phyloP scores from a whole-genome alignment of 179 eudicot genomes.

The Beta lomatogona region DNA sequence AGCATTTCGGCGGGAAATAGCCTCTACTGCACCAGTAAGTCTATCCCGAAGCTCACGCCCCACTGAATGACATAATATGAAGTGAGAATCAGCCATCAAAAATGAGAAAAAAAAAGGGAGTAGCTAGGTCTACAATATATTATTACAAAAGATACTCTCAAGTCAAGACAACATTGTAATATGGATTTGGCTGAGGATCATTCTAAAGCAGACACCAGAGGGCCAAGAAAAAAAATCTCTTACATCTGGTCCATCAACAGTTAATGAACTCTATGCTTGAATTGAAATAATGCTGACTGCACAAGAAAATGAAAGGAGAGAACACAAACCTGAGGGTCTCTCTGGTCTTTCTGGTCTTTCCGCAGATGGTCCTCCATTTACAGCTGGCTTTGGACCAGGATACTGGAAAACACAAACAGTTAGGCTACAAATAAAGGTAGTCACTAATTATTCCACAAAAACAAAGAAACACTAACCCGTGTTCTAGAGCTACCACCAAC shows the following conservation, averaged over 20 bases:
- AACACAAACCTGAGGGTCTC: constrained; percentile 56
- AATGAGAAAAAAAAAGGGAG: background rate
- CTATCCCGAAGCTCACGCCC: constrained; percentile 87
- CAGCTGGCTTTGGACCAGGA: constrained; percentile 59
- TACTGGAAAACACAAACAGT: constrained; percentile 46
- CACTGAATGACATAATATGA: constrained; percentile 37
- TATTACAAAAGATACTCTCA: background rate
- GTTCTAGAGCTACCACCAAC: constrained; percentile 79
- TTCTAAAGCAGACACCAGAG: background rate
- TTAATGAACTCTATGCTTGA: background rate
- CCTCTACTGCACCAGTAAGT: constrained; percentile 89
- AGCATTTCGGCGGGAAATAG: constrained; percentile 72
- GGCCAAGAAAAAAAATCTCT: background rate
- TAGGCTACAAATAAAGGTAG: background rate
- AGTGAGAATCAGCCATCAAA: background rate
- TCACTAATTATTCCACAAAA: background rate
- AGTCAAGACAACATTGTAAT: background rate
- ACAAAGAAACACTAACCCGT: constrained; percentile 58
- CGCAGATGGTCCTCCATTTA: constrained; percentile 75
- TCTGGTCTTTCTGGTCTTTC: constrained; percentile 70
- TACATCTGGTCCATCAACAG: background rate
- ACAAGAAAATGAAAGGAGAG: background rate
- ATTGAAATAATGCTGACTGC: background rate
- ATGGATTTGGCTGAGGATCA: background rate
- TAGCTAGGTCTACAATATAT: background rate